Evolutionary conservation across 2,329 filamentous ascomycete species (phyloP).

Genomic region (Hypoxylon sp.): DNA sequence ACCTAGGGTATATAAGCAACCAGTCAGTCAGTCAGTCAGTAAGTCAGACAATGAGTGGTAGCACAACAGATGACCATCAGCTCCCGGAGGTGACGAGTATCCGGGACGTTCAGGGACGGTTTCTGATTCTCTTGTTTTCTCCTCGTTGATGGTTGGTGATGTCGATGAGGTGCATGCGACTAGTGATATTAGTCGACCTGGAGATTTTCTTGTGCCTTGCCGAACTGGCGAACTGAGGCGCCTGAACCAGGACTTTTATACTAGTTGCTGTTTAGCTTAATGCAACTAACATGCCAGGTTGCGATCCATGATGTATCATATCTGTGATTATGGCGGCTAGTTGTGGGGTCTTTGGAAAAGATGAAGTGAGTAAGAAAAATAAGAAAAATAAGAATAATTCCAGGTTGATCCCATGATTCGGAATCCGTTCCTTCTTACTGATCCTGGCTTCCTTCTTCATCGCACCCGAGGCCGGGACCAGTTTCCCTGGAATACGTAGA

Average conservation of each 20-base stretch:
- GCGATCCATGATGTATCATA: conserved; percentile 30
- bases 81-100: conserved; percentile 22
- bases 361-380: conserved; percentile 12
- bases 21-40: no score
- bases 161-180: conserved; percentile 25
- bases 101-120: conserved; percentile 19
- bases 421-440: no score
- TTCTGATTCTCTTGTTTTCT: background rate
- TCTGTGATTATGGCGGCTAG: conserved; percentile 28
- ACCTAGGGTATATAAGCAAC: conserved; percentile 17
- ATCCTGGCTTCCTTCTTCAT: conserved; percentile 14
- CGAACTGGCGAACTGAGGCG: conserved; percentile 27
- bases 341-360: conserved; percentile 21
- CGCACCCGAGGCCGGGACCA: conserved; percentile 26
- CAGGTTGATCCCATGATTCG: conserved; percentile 34
- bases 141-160: conserved; percentile 5
- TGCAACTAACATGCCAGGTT: conserved; percentile 22
- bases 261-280: conserved; percentile 12
- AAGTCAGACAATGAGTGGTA: no score
- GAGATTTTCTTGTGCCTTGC: conserved; percentile 6
- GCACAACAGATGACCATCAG: conserved; percentile 21
- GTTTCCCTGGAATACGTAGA: conserved; percentile 29
- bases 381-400: background rate
- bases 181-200: conserved; percentile 23
- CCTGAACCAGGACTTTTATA: conserved; percentile 23